Evolutionary conservation across 2,329 filamentous ascomycete genomes (phyloP).

Genomic region (Ophiobolus disseminans): DNA sequence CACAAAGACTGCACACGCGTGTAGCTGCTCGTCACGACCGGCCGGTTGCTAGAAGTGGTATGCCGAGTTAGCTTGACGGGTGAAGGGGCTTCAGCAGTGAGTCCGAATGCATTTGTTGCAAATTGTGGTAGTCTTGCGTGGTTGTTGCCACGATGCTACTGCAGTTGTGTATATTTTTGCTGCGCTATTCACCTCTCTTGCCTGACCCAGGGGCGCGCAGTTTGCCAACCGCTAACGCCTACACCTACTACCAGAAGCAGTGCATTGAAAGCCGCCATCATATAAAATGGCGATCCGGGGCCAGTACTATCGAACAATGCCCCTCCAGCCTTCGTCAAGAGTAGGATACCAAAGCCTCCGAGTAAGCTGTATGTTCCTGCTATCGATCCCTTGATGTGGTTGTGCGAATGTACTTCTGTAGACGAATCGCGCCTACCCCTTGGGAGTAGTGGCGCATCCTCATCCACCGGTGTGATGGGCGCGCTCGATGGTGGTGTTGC

Average conservation of each 20-base stretch:
- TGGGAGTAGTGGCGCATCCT: constrained; percentile 39
- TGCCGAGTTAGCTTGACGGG: constrained; percentile 6
- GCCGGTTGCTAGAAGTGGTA: constrained; percentile 12
- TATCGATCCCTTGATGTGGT: constrained; percentile 87
- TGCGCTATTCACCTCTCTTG: not conserved
- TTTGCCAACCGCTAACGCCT: constrained; percentile 23
- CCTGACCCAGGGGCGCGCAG: constrained; percentile 11
- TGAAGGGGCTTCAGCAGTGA: too few species aligned
- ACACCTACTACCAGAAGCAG: constrained; percentile 64
- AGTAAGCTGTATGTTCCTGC: constrained; percentile 93
- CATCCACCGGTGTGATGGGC: constrained; percentile 33
- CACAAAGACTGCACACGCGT: constrained; percentile 18
- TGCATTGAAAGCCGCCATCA: constrained; percentile 90
- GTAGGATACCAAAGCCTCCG: constrained; percentile 85
- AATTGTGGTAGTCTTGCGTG: too few species aligned
- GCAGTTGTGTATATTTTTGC: not conserved
- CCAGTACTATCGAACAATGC: constrained; percentile 80
- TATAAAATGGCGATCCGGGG: constrained; percentile 84
- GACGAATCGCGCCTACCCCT: constrained; percentile 15
- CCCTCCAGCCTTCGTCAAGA: constrained; percentile 91
- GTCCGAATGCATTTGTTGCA: too few species aligned
- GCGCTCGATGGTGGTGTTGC: constrained; percentile 43
- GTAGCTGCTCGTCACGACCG: constrained; percentile 21
- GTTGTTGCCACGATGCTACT: too few species aligned
- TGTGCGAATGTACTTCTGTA: constrained; percentile 41